A percentile compares a stretch with the other conserved stretches of the same genome.
Evolutionary conservation across 768 basidiomycete genomes (phyloP).

Genomic region (Pleurotus salmoneostramineus): DNA sequence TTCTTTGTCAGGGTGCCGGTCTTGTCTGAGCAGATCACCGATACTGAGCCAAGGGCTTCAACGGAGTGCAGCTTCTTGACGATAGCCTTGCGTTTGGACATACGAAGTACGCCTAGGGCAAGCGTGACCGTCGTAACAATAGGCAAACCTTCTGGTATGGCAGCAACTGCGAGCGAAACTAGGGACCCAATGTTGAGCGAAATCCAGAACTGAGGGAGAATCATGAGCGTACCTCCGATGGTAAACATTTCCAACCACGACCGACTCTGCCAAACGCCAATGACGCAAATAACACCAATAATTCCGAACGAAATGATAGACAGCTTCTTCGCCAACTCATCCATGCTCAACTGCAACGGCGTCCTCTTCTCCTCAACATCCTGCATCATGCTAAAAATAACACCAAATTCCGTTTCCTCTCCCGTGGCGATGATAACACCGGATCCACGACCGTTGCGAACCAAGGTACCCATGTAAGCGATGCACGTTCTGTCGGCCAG

Average conservation of each 20-base stretch:
- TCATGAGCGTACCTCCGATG: conserved; percentile 76
- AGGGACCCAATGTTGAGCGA: conserved; percentile 4
- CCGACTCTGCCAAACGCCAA: conserved; percentile 82
- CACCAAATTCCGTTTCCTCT: conserved; percentile 87
- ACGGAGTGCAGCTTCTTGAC: conserved; percentile 97
- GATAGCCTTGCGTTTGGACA: conserved; percentile 93
- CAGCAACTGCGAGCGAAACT: conserved; percentile 98
- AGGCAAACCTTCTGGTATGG: conserved; percentile 94
- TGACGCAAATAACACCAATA: conserved; percentile 89
- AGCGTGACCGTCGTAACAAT: conserved; percentile 98
- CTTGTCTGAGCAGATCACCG: conserved; percentile 98
- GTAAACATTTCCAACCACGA: conserved; percentile 99
- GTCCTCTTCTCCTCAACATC: conserved; percentile 94
- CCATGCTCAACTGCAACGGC: conserved; percentile 91
- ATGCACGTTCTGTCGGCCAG: conserved; percentile 85
- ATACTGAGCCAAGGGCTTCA: conserved; percentile 89
- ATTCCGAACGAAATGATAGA: conserved; percentile 90
- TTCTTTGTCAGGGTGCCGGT: conserved; percentile 96
- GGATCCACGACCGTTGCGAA: conserved; percentile 81
- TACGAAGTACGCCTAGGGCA: conserved; percentile 88
- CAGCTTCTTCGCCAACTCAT: conserved; percentile 90
- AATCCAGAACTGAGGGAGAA: neutral
- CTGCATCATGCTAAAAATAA: conserved; percentile 98
- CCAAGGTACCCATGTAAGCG: conserved; percentile 94
- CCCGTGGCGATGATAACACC: conserved; percentile 89